A percentile compares a stretch with the other conserved stretches of the same genome.
Evolutionary conservation across 176 grass and related monocot species (phyloP).

Genomic region (Raddia guianensis): DNA sequence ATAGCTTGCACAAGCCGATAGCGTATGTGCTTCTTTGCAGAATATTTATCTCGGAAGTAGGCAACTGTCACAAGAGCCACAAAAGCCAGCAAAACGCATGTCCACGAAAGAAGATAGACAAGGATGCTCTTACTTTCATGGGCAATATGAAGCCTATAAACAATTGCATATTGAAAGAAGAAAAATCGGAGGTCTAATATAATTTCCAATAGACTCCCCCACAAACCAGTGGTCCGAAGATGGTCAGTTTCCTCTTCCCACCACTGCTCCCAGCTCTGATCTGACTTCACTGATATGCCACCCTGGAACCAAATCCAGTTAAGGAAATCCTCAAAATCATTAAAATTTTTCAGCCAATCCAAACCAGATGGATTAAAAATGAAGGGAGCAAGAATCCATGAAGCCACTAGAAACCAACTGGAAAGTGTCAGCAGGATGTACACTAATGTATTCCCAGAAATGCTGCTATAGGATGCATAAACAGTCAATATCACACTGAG

Average conservation of each 20-base stretch:
- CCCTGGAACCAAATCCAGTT: slow-evolving; percentile 88
- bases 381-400: slow-evolving; percentile 92
- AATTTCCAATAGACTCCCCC: slow-evolving; percentile 84
- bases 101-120: slow-evolving; percentile 90
- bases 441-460: slow-evolving; percentile 69
- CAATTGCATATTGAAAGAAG: slow-evolving; percentile 95
- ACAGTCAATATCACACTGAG: slow-evolving; percentile 78
- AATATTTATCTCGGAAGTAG: slow-evolving; percentile 81
- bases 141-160: slow-evolving; percentile 84
- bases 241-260: slow-evolving; percentile 92
- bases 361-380: slow-evolving; percentile 92
- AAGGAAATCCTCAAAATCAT: slow-evolving; percentile 94
- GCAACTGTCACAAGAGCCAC: slow-evolving; percentile 71
- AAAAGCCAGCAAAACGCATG: slow-evolving; percentile 65
- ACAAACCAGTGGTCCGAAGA: slow-evolving; percentile 86
- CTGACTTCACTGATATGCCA: slow-evolving; percentile 73
- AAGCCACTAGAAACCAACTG: slow-evolving; percentile 91
- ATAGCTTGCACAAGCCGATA: slow-evolving; percentile 82
- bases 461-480: slow-evolving; percentile 77
- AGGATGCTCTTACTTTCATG: slow-evolving; percentile 68
- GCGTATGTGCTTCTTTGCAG: slow-evolving; percentile 85
- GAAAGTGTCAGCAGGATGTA: slow-evolving; percentile 85
- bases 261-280: slow-evolving; percentile 93
- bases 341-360: slow-evolving; percentile 96
- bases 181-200: slow-evolving; percentile 87